Conservation (phyloP, 345 rosid genomes). For the Gossypium longicalyx region DNA sequence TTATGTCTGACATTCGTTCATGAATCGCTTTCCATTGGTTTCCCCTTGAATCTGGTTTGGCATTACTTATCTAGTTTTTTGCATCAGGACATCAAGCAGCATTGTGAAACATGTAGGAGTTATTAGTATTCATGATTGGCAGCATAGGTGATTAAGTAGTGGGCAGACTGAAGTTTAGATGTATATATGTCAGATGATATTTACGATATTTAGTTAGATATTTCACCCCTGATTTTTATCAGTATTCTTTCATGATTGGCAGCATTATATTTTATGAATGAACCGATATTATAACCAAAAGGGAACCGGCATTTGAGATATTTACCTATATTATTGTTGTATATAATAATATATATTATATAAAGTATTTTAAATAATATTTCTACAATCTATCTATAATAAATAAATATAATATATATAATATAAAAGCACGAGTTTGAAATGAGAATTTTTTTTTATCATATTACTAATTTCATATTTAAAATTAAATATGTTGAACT, state of each 20-base stretch:
- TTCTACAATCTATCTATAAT: too few species aligned
- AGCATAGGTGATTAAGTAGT: not conserved
- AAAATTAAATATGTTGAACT: too few species aligned
- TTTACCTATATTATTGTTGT: not conserved
- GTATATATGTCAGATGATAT: not conserved
- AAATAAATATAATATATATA: too few species aligned
- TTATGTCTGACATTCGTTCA: not conserved
- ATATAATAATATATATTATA: too few species aligned
- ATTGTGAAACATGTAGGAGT: not conserved
- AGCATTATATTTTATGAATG: not conserved
- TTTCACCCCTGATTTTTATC: not conserved
- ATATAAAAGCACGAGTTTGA: too few species aligned
- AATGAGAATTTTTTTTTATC: too few species aligned
- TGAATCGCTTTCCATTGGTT: not conserved
- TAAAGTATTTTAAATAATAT: too few species aligned
- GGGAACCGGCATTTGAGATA: not conserved
- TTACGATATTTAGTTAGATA: not conserved
- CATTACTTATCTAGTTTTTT: not conserved
- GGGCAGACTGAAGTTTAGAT: not conserved
- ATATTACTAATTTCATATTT: too few species aligned
- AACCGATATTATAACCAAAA: not conserved
- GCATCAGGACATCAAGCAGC: not conserved
- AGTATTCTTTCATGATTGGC: not conserved
- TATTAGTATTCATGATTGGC: not conserved
- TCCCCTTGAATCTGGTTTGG: not conserved